Conservation (phyloP, 2,329 filamentous ascomycete genomes). For the Orbilia brochopaga region DNA sequence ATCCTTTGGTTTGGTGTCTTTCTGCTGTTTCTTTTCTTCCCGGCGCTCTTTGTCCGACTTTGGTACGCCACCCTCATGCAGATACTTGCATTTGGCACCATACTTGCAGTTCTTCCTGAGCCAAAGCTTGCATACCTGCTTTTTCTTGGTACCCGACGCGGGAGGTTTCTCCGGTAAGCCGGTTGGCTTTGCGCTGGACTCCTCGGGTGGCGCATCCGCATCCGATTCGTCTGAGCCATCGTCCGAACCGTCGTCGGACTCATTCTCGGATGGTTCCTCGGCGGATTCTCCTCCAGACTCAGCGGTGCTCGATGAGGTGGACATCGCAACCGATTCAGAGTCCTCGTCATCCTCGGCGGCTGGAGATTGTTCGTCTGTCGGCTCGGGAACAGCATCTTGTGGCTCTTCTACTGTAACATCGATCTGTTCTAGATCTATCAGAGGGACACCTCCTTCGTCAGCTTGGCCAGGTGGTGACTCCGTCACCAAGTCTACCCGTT, state of each 20-base stretch:
- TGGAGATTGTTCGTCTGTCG: conserved; percentile 3
- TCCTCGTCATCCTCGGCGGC: conserved; percentile 33
- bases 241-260: conserved; percentile 19
- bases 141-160: conserved; percentile 33
- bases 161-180: conserved; percentile 40
- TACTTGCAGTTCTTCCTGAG: conserved; percentile 47
- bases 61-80: conserved; percentile 47
- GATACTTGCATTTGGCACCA: conserved; percentile 46
- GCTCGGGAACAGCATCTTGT: conserved; percentile 2
- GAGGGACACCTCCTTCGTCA: background rate
- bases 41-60: conserved; percentile 46
- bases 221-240: conserved; percentile 40
- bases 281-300: conserved; percentile 34
- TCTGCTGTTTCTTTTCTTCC: conserved; percentile 48
- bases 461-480: conserved; percentile 17
- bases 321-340: conserved; percentile 43
- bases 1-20: conserved; percentile 40
- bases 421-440: background rate
- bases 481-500: conserved; percentile 36
- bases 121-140: conserved; percentile 47
- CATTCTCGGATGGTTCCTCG: conserved; percentile 34
- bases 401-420: conserved; percentile 39
- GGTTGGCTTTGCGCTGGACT: conserved; percentile 35
- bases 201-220: conserved; percentile 44
- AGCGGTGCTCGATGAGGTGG: conserved; percentile 37